Conservation (phyloP, 2,329 filamentous ascomycete genomes). For the Helotiales sp. region DNA sequence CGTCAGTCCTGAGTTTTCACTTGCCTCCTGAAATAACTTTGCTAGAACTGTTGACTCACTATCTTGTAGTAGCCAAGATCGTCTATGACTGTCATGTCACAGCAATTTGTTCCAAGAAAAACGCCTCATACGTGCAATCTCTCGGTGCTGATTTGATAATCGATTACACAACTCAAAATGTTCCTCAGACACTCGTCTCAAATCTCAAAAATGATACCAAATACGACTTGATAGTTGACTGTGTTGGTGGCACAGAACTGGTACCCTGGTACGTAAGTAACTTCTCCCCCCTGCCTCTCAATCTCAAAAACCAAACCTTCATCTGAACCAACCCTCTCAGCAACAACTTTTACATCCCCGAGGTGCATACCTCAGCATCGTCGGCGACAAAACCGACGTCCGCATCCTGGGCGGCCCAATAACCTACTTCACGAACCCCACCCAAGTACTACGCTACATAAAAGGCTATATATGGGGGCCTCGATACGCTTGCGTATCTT, state of each 20-base stretch:
- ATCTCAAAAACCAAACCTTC: background rate
- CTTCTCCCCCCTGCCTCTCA: background rate
- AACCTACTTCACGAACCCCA: conserved; percentile 38
- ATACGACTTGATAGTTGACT: conserved; percentile 39
- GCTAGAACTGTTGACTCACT: background rate
- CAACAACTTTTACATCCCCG: conserved; percentile 33
- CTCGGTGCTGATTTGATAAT: conserved; percentile 40
- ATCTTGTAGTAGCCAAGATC: conserved; percentile 36
- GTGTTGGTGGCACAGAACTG: conserved; percentile 46
- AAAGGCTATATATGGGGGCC: conserved; percentile 40
- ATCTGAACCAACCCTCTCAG: conserved; percentile 22
- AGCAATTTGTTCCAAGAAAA: conserved; percentile 39
- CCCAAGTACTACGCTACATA: conserved; percentile 36
- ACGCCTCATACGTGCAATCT: conserved; percentile 35
- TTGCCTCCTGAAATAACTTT: background rate
- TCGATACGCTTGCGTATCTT: conserved; percentile 37
- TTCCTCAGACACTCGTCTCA: conserved; percentile 28
- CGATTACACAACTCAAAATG: conserved; percentile 37
- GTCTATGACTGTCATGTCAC: conserved; percentile 40
- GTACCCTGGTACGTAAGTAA: conserved; percentile 33
- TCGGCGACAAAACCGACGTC: conserved; percentile 39
- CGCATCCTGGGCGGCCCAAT: conserved; percentile 37
- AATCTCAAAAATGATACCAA: conserved; percentile 8
- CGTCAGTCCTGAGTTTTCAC: conserved; percentile 23
- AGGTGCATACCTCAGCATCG: conserved; percentile 41